phyloP scores from a whole-genome alignment of 371 early-diverging fungal species.

The Mortierella sp. region DNA sequence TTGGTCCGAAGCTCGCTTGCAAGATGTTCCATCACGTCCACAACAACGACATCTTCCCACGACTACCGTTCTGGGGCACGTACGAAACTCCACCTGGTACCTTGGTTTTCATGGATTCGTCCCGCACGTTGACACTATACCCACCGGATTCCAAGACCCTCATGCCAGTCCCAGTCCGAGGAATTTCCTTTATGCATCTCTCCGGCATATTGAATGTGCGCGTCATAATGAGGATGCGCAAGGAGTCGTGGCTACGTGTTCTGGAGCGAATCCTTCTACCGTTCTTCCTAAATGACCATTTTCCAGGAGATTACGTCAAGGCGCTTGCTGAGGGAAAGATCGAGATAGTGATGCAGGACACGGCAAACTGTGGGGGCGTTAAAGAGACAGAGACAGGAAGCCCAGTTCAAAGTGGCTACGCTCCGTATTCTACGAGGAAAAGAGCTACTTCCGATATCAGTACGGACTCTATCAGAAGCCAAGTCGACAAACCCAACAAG shows the following conservation, averaged over 20 bases:
- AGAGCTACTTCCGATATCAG: neutral
- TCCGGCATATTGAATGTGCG: conserved; percentile 66
- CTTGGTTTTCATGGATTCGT: conserved; percentile 67
- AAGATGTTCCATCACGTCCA: conserved; percentile 71
- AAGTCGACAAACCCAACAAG: too few species aligned
- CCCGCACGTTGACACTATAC: conserved; percentile 63
- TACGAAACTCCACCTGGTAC: conserved; percentile 69
- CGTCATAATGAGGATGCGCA: conserved; percentile 61
- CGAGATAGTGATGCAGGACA: conserved; percentile 59
- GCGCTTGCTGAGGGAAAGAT: conserved; percentile 62
- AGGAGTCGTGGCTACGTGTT: conserved; percentile 63
- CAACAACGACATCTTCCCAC: conserved; percentile 68
- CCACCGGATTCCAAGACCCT: conserved; percentile 69
- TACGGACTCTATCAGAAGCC: too few species aligned
- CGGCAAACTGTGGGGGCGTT: conserved; percentile 51
- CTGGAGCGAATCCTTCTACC: conserved; percentile 65
- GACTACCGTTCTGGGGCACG: conserved; percentile 60
- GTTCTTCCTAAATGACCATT: conserved; percentile 71
- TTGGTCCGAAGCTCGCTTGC: conserved; percentile 60
- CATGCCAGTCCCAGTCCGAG: conserved; percentile 66
- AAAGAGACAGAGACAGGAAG: conserved; percentile 42
- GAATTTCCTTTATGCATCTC: conserved; percentile 68
- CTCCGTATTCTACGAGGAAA: conserved; percentile 14
- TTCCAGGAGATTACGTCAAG: conserved; percentile 67
- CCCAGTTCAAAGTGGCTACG: conserved; percentile 25